These are phyloP conservation scores for Protomyces macrosporus DNA, from an alignment of 1,139 yeast genomes.

Conservation along the genomic window DNA sequence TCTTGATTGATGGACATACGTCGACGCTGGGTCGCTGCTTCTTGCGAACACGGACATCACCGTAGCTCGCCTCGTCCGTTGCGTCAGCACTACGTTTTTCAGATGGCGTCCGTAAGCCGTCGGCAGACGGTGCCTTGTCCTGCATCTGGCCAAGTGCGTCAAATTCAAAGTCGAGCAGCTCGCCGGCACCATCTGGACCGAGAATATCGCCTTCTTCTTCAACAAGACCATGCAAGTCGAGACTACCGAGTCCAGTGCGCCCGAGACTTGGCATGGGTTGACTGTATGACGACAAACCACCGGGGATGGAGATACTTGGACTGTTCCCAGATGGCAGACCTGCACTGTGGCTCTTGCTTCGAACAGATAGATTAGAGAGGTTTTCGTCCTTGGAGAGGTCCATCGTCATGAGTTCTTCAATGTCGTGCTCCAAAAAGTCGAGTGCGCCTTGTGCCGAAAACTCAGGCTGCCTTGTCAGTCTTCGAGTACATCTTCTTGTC, in stretches of 20 bases:
- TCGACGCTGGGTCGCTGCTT: not conserved
- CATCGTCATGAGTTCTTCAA: not conserved
- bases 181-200: constrained; percentile 5
- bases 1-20: not conserved
- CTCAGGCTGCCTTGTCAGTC: not conserved
- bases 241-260: constrained; percentile 3
- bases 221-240: constrained; percentile 5
- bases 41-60: not conserved
- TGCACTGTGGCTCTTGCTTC: not conserved
- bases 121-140: not conserved
- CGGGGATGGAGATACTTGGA: not conserved
- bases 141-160: constrained; percentile 20
- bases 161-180: constrained; percentile 25
- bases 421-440: not conserved
- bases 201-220: constrained; percentile 21
- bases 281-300: not conserved
- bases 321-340: not conserved
- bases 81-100: not conserved
- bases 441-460: not conserved
- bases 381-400: constrained; percentile 6
- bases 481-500: not conserved
- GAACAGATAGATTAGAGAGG: not conserved
- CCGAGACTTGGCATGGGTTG: not conserved
- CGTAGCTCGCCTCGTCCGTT: not conserved
- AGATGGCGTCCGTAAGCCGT: not conserved